phyloP scores from a whole-genome alignment of 495 filamentous ascomycete genomes.

The Penicillium steckii region DNA sequence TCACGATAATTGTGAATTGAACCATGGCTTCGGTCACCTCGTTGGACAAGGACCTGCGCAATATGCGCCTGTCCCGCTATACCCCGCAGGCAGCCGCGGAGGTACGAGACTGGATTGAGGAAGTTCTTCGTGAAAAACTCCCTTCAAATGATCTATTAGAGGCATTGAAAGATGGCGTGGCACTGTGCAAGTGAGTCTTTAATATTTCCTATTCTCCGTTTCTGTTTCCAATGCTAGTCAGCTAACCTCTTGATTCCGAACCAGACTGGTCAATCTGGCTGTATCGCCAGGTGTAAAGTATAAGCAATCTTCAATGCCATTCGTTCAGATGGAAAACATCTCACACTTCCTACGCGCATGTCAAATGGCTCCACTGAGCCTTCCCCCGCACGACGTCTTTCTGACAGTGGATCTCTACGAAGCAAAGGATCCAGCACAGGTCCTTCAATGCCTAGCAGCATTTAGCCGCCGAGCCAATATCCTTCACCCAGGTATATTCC shows the following conservation, averaged over 20 bases:
- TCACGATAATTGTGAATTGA: slow-evolving; percentile 5
- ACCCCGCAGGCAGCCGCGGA: slow-evolving; percentile 89
- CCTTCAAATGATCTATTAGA: slow-evolving; percentile 76
- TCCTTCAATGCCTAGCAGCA: slow-evolving; percentile 86
- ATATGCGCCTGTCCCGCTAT: slow-evolving; percentile 88
- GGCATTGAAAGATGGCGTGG: slow-evolving; percentile 81
- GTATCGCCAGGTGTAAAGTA: slow-evolving; percentile 73
- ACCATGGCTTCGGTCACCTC: slow-evolving; percentile 92
- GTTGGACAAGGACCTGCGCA: slow-evolving; percentile 93
- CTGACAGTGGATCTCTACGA: slow-evolving; percentile 98
- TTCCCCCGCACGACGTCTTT: slow-evolving; percentile 93
- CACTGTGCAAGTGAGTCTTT: slow-evolving; percentile 78
- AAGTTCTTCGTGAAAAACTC: slow-evolving; percentile 69
- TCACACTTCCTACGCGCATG: slow-evolving; percentile 91
- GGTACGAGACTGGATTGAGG: slow-evolving; percentile 83
- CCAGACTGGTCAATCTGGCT: slow-evolving; percentile 79
- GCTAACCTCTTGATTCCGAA: slow-evolving; percentile 35
- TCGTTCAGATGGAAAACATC: slow-evolving; percentile 99
- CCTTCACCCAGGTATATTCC: slow-evolving; percentile 72
- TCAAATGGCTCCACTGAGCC: slow-evolving; percentile 75
- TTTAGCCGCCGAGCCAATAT: slow-evolving; percentile 85
- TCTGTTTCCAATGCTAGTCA: slow-evolving; percentile 1
- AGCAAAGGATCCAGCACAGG: slow-evolving; percentile 93
- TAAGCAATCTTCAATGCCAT: slow-evolving; percentile 89
- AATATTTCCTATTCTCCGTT: not conserved